Evolutionary conservation across 2,329 filamentous ascomycete genomes (phyloP).

Genomic region (Aspergillus aculeatinus): DNA sequence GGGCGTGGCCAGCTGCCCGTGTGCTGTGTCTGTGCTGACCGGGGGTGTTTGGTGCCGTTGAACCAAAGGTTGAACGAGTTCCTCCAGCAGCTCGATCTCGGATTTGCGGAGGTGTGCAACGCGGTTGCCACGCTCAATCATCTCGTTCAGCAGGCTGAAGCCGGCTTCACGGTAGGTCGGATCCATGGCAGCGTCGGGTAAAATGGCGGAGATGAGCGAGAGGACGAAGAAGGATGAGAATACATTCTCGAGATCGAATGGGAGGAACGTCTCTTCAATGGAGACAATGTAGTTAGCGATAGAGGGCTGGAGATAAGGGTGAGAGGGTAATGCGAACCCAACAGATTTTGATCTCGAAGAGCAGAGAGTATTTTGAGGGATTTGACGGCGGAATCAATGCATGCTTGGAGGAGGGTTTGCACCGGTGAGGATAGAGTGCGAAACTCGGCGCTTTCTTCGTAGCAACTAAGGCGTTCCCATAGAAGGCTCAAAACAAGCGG

Average conservation of each 20-base stretch:
- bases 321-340: constrained; percentile 13
- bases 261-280: constrained; percentile 33
- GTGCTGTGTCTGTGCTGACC: neutral
- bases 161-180: constrained; percentile 41
- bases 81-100: constrained; percentile 23
- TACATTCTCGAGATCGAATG: constrained; percentile 30
- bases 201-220: constrained; percentile 36
- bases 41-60: neutral
- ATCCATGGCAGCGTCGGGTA: constrained; percentile 45
- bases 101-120: constrained; percentile 24
- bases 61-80: constrained; percentile 17
- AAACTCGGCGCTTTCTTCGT: constrained; percentile 17
- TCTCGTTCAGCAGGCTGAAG: constrained; percentile 18
- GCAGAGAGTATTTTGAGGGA: constrained; percentile 24
- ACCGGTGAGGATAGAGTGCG: constrained; percentile 21
- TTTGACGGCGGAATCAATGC: constrained; percentile 24
- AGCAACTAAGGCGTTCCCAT: constrained; percentile 21
- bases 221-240: constrained; percentile 38
- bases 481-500: constrained; percentile 22
- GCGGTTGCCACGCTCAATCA: constrained; percentile 22
- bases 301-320: rapidly evolving
- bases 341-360: constrained; percentile 24
- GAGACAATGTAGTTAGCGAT: neutral
- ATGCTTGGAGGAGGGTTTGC: constrained; percentile 23
- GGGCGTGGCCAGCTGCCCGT: neutral